Base-by-base conservation (phyloP, 768 basidiomycete genomes). In the Melanogaster broomeanus region DNA sequence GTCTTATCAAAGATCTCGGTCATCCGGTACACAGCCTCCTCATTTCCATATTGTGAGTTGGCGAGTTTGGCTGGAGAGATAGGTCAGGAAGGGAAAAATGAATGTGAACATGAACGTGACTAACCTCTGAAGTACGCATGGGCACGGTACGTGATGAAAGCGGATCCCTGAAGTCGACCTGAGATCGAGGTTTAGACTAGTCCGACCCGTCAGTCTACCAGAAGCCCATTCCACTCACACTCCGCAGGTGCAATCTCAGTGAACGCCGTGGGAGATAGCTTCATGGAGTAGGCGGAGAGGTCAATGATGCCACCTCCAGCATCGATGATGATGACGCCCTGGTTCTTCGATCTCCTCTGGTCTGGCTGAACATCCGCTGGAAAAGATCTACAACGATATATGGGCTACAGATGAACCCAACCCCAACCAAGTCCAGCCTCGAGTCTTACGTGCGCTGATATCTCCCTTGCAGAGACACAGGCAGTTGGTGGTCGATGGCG, bases 401-500 rank as follows among this genome's bases (percentile, higher is more conserved):
- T 70, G 75, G 22, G 67, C 73, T 45, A 64, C 73, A 58, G 80
- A 80, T 79, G 46, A 47, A 67, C 57, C 43, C 8, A 10, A 30
- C 21, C 22, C n/a, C 12, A 37, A 30, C 25, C 30, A 3, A 16
- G n/a, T n/a, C n/a, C n/a, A n/a, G 16, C 6, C 16, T 9, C 16
- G 16, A 12, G 0, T 19, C 42, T 16, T 11, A 30, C n/a, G n/a
- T n/a, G n/a, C 35, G 0, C 55, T 62, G 10, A 64, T 44, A 18
- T 44, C 16, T 4, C 12, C 45, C 13, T 19, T 6, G 10, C 46
- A 80, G 81, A 83, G 59, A 70, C 73, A 22, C 81, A 81, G 62
- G 71, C 76, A 1, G 73, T 79, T 25, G 75, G 81, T 16, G 82
- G 80, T 43, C 71, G 77, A 24, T 84, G 82, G 82, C 74, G 82